Evolutionary conservation across 2,329 filamentous ascomycete species (phyloP), one percentile per base, ranked within the genome.

Genomic region (Coleophoma eucalyptorum): DNA sequence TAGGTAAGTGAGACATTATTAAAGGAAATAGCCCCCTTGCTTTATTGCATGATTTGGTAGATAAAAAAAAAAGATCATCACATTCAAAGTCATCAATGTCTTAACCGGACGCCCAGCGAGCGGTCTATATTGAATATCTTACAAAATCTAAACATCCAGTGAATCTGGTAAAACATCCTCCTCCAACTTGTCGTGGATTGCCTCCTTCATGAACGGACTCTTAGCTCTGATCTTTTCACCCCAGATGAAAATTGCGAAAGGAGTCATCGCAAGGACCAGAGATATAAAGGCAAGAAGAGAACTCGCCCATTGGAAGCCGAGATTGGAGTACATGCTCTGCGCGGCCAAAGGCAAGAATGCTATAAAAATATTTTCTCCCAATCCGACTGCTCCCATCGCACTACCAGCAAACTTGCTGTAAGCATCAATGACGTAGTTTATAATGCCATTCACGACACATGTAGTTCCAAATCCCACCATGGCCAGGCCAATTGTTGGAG

Each of bases 401-500:
- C 72, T 76, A 1, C 69, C 76, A 4, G 75, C 73, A 52, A 76
- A 78, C 46, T 70, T 72, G 2, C 69, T 67, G 52, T 79, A 80
- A 2, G 72, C 67, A 57, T 79, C 77, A 2, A 73, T 69, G 13
- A 79, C 63, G 47, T 80, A 80, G 50, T 72, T 71, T 16, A 71
- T 70, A 15, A 76, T 70, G 0, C 70, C 72, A 1, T 67, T 64
- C 0, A 77, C 70, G 8, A 78, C 71, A 32, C 69, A 65, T 12
- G 73, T 73, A 56, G 73, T 76, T 2, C 76, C 76, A 21, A 74
- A 74, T 0, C 76, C 76, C 1, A 79, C 70, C 58, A 90, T 70
- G 18, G 67, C 77, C 20, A 82, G 85, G 19, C 84, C 86, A 67
- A 90, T 81, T 55, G 89, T 84, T 19, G 85, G 83, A 42, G 83